phyloP scores from a whole-genome alignment of 805 yeast genomes.

The Candida dajiaensis region DNA sequence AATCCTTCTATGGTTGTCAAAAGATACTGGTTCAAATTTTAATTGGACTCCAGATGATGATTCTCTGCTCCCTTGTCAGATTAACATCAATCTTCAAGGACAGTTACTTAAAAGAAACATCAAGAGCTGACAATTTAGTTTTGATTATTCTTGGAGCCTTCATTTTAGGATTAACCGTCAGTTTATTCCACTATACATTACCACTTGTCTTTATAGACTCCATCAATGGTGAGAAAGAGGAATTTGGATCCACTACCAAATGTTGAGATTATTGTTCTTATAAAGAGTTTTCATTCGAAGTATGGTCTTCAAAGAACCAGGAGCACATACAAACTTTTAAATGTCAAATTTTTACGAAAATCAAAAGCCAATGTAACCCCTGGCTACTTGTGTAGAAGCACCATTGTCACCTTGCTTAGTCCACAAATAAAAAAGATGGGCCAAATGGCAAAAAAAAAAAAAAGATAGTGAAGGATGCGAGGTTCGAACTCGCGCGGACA shows the following conservation, averaged over 20 bases:
- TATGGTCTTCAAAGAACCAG: no score
- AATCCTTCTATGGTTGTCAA: neutral
- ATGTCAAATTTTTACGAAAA: no score
- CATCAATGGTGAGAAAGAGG: neutral
- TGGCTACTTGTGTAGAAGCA: neutral
- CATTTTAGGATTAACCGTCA: constrained; percentile 3
- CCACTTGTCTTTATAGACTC: neutral
- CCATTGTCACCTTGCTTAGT: neutral
- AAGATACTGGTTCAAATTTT: neutral
- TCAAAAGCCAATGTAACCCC: no score
- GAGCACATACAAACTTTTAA: no score
- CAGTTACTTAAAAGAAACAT: neutral
- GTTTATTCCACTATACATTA: neutral
- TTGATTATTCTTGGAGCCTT: constrained; percentile 1
- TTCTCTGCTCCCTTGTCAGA: constrained; percentile 3
- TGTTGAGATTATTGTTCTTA: neutral
- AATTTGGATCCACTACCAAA: neutral
- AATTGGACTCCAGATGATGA: constrained; percentile 1
- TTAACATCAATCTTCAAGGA: constrained; percentile 2
- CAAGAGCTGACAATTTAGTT: constrained; percentile 4
- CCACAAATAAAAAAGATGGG: neutral
- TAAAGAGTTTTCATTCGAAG: neutral
- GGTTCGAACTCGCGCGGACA: constrained; percentile 7
- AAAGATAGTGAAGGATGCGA: constrained; percentile 5
- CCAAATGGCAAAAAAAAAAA: neutral